phyloP scores from a whole-genome alignment of 805 yeast species.

The Candida succiphila region DNA sequence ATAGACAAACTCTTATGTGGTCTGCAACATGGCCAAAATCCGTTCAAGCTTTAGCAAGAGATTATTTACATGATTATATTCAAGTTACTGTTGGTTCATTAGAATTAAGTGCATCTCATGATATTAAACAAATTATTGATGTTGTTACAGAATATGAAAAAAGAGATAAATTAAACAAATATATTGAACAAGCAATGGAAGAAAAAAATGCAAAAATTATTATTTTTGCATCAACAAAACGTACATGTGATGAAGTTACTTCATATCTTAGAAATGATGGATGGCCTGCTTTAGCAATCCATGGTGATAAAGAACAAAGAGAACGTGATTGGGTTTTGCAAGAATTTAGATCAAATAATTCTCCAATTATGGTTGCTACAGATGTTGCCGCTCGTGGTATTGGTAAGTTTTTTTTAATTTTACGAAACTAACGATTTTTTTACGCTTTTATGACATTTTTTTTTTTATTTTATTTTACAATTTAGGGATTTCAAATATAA shows the following conservation, averaged over 20 bases:
- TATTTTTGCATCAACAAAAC: conserved; percentile 93
- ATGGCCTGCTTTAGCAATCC: conserved; percentile 98
- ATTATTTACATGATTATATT: conserved; percentile 84
- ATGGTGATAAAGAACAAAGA: conserved; percentile 95
- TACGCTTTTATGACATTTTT: background rate
- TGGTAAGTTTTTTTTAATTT: conserved; percentile 57
- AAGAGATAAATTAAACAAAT: conserved; percentile 80
- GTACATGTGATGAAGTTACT: conserved; percentile 95
- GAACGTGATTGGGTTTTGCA: conserved; percentile 98
- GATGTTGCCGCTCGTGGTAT: conserved; percentile 99
- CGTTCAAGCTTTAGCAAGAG: conserved; percentile 87
- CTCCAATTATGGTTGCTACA: conserved; percentile 98
- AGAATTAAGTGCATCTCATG: conserved; percentile 94
- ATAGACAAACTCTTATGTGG: conserved; percentile 99
- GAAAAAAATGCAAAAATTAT: conserved; percentile 68
- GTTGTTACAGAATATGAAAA: conserved; percentile 88
- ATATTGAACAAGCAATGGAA: conserved; percentile 71
- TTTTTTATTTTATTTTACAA: background rate
- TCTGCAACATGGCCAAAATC: conserved; percentile 99
- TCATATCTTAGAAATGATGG: conserved; percentile 89
- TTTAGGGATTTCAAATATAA: background rate
- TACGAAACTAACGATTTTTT: background rate
- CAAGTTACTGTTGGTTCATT: conserved; percentile 96
- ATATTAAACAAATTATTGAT: conserved; percentile 87
- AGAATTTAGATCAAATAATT: conserved; percentile 86